Conservation (phyloP, 164 flowering plant genomes). For the Macadamia integrifolia region DNA sequence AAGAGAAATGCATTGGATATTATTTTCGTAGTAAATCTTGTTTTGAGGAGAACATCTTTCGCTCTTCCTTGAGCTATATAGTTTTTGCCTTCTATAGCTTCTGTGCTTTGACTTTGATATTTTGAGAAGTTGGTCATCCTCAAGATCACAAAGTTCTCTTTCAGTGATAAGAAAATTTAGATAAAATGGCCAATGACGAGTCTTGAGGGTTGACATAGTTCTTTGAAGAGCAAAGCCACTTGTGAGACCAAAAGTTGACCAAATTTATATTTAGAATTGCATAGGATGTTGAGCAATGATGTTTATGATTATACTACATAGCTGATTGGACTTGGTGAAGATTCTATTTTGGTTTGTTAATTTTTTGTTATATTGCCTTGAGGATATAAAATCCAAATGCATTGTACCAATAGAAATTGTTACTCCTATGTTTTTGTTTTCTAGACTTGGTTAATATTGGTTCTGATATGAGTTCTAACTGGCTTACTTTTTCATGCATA, state of each 20-base stretch:
- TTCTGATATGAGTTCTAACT: too few species aligned
- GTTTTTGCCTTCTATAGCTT: neutral
- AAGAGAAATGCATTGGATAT: neutral
- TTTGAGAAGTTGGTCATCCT: slow-evolving; percentile 1
- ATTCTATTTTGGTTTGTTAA: neutral
- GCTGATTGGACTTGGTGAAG: neutral
- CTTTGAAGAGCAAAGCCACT: slow-evolving; percentile 7
- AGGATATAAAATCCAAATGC: neutral
- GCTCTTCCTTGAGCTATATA: neutral
- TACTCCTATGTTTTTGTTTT: too few species aligned
- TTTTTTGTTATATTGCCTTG: neutral
- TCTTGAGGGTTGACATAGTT: slow-evolving; percentile 2
- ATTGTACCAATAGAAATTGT: too few species aligned
- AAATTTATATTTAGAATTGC: slow-evolving; percentile 3
- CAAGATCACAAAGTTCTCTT: slow-evolving; percentile 4
- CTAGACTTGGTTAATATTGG: too few species aligned
- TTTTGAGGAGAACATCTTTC: neutral
- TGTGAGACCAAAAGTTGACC: slow-evolving; percentile 8
- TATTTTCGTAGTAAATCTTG: neutral
- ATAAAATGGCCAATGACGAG: slow-evolving; percentile 4
- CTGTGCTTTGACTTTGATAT: neutral
- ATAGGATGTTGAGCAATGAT: neutral
- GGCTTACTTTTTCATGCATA: too few species aligned
- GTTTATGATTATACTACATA: neutral
- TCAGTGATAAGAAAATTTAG: neutral